These are phyloP conservation scores for Mycena epipterygia DNA, from an alignment of 768 basidiomycete genomes.

Conservation along the genomic window DNA sequence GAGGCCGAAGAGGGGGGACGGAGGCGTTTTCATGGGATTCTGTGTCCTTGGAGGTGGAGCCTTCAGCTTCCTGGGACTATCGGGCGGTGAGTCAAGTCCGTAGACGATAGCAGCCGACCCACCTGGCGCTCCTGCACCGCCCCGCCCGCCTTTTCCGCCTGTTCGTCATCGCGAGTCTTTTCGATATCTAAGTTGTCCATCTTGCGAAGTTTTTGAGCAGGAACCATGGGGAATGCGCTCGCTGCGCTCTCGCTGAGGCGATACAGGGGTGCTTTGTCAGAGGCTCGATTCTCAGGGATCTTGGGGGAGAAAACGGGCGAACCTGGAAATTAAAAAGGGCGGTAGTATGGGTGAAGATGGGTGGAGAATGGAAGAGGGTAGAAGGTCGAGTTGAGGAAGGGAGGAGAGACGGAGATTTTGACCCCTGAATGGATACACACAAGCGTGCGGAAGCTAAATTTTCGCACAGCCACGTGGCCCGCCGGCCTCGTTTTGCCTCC, in stretches of 20 bases:
- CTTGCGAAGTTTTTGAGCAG: background rate
- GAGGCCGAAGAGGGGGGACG: slow-evolving; percentile 3
- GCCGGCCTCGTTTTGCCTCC: slow-evolving; percentile 11
- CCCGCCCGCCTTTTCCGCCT: background rate
- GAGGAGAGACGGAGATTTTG: slow-evolving; percentile 12
- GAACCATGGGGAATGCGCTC: background rate
- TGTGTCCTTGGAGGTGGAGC: background rate
- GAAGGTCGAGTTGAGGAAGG: background rate
- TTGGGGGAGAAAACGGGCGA: background rate
- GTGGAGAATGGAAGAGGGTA: background rate
- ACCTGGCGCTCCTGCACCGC: slow-evolving; percentile 13
- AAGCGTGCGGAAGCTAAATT: slow-evolving; percentile 23
- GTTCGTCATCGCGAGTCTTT: slow-evolving; percentile 10
- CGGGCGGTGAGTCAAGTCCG: background rate
- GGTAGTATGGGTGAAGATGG: background rate
- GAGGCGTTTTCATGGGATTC: background rate
- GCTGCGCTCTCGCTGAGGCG: background rate
- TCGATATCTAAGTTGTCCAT: slow-evolving; percentile 4
- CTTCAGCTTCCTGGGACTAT: slow-evolving; percentile 3
- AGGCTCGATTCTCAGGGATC: background rate
- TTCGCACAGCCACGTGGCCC: background rate
- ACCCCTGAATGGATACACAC: slow-evolving; percentile 25
- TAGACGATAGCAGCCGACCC: background rate
- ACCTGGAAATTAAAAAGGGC: background rate
- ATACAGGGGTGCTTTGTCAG: slow-evolving; percentile 32